Evolutionary conservation across 306 rosid species (phyloP), one percentile per base, ranked within the genome.

Genomic region (Casuarina equisetifolia): DNA sequence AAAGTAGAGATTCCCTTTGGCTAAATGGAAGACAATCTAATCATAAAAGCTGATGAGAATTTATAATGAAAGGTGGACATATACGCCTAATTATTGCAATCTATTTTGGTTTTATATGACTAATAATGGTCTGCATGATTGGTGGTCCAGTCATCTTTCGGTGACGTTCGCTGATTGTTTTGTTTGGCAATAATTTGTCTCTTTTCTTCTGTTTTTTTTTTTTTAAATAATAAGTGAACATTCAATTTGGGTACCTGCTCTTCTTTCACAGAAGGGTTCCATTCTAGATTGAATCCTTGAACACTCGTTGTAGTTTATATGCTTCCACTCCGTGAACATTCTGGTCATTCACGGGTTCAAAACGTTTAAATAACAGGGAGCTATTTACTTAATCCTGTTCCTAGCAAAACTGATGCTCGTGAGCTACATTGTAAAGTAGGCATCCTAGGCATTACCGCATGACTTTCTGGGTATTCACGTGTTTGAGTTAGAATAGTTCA

Each of bases 261-360:
- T 25, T 55, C 1, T 10, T n/a, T 55, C 6, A n/a, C 25, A 5
- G 62, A 25, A 55, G 19, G 48, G 48, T 44, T 25, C 32, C 32
- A 25, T 25, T 25, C 32, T 25, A 25, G 32, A 25, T 25, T 25
- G 32, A 25, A 25, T 25, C 32, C 32, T 25, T 25, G 32, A 25
- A 25, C 1, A 25, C 32, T 25, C 32, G 32, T 25, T 25, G 32
- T 25, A 25, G 32, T 25, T 25, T 25, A 25, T 25, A 25, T 25
- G 32, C 32, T 25, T 25, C 32, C 32, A 25, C 32, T 25, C 32
- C 32, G 32, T 43, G 2, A 55, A 55, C 19, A 10, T 55, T 19
- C 61, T 54, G 20, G 19, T 55, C 11, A 55, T 55, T 55, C 62
- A 55, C 62, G 25, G 62, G 62, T 55, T 55, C 62, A n/a, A 55